These are phyloP conservation scores for Theobroma grandiflorum DNA, from an alignment of 441 rosid species.

Conservation along the genomic window DNA sequence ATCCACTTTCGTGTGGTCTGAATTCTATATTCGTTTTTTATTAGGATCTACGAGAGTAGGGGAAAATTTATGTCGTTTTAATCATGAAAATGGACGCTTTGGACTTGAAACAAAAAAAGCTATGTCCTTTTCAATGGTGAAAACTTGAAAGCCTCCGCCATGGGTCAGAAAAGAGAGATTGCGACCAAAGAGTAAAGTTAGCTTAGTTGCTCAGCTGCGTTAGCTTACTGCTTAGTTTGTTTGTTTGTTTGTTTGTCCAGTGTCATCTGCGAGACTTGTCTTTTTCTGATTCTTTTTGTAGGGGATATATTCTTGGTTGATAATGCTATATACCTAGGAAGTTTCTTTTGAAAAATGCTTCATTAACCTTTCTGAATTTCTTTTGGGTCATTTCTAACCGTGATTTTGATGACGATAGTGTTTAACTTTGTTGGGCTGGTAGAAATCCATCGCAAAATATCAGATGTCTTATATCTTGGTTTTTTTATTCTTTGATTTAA, in stretches of 20 bases:
- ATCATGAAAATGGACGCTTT: neutral
- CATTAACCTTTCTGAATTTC: neutral
- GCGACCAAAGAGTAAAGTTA: neutral
- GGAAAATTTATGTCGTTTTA: slow-evolving; percentile 3
- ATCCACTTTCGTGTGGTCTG: slow-evolving; percentile 13
- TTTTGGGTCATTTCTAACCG: neutral
- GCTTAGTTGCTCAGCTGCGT: slow-evolving; percentile 14
- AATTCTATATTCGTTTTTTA: slow-evolving; percentile 7
- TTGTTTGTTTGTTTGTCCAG: neutral
- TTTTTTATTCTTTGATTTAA: neutral
- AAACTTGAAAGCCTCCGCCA: neutral
- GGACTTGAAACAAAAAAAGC: neutral
- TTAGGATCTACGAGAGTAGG: slow-evolving; percentile 4
- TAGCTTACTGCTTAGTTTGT: neutral
- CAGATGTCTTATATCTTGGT: neutral
- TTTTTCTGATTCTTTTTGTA: neutral
- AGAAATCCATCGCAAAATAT: neutral
- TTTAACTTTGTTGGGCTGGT: neutral
- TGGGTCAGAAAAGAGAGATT: slow-evolving; percentile 2
- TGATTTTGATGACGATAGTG: neutral
- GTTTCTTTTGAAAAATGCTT: slow-evolving; percentile 1
- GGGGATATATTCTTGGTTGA: neutral
- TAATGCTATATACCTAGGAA: neutral
- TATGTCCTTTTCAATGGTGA: neutral
- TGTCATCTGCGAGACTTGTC: neutral